phyloP scores from a whole-genome alignment of 495 filamentous ascomycete genomes.

The Bacidia rubella region DNA sequence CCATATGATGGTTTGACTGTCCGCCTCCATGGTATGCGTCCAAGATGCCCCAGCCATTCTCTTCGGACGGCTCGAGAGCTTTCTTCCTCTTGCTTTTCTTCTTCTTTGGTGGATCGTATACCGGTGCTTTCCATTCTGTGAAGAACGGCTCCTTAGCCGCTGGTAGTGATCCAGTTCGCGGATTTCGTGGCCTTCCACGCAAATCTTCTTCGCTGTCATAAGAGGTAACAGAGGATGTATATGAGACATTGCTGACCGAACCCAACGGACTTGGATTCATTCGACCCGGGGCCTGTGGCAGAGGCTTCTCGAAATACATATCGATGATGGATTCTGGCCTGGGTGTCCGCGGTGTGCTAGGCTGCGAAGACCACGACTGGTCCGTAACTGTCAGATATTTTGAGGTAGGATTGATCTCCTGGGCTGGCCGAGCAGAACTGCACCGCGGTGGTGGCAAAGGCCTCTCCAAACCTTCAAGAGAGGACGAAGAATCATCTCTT shows the following conservation, averaged over 20 bases:
- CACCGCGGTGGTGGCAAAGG: not conserved
- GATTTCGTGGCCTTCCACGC: not conserved
- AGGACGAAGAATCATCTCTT: slow-evolving; percentile 3
- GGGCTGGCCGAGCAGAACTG: not conserved
- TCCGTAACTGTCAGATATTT: not conserved
- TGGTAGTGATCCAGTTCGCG: not conserved
- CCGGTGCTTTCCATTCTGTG: slow-evolving; percentile 5
- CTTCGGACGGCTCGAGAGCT: not conserved
- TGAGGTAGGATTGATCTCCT: not conserved
- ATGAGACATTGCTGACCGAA: slow-evolving; percentile 3
- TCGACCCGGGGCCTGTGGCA: not conserved
- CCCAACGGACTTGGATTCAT: slow-evolving; percentile 1
- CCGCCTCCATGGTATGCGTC: not conserved
- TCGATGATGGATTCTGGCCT: not conserved
- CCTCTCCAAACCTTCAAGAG: slow-evolving; percentile 1
- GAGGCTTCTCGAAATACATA: slow-evolving; percentile 4
- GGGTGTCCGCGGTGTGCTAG: not conserved
- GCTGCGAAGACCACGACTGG: not conserved
- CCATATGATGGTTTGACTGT: not conserved
- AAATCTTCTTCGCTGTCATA: not conserved
- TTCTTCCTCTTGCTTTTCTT: not conserved
- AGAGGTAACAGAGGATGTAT: not conserved
- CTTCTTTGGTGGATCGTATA: not conserved
- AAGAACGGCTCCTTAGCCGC: not conserved
- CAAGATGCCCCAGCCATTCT: not conserved